Evolutionary conservation across 306 rosid genomes (phyloP).

Genomic region (Benincasa hispida): DNA sequence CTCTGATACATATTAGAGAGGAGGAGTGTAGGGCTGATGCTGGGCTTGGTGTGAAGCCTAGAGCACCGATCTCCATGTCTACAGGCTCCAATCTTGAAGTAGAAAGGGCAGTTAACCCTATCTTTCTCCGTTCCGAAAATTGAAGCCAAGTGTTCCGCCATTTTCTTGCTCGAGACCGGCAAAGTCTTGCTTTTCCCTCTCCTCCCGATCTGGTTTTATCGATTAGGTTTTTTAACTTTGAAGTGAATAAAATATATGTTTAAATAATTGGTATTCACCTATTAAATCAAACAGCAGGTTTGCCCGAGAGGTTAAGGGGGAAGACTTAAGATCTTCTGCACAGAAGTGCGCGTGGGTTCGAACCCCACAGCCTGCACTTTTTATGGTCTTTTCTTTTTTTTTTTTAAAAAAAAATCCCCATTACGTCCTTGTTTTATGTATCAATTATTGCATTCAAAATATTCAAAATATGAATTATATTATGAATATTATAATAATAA

Average conservation of each 20-base stretch:
- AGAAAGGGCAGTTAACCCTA: slow-evolving; percentile 92
- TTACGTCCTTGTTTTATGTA: neutral
- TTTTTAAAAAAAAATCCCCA: neutral
- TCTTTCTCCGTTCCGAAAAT: slow-evolving; percentile 97
- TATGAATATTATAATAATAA: too few species aligned
- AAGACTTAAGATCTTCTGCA: slow-evolving; percentile 84
- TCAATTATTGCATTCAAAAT: too few species aligned
- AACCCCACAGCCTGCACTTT: slow-evolving; percentile 81
- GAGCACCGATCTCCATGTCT: slow-evolving; percentile 98
- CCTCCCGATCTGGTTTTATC: neutral
- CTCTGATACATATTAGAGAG: slow-evolving; percentile 97
- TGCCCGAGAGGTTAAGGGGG: slow-evolving; percentile 96
- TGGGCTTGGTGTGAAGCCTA: slow-evolving; percentile 89
- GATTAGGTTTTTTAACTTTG: slow-evolving; percentile 2
- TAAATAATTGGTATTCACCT: neutral
- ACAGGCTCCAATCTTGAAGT: slow-evolving; percentile 99
- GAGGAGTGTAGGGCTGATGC: slow-evolving; percentile 84
- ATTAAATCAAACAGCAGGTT: slow-evolving; percentile 30
- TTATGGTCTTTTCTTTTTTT: neutral
- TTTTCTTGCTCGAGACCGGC: slow-evolving; percentile 7
- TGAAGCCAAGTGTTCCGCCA: slow-evolving; percentile 99
- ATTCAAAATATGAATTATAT: too few species aligned
- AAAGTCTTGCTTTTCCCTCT: neutral
- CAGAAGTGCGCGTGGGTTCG: slow-evolving; percentile 91
- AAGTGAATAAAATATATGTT: neutral